Percentiles rank a stretch among this genome's conserved stretches.
Conservation (phyloP, 352 stramenopile genomes). For the Elongisporangium undulatum region DNA sequence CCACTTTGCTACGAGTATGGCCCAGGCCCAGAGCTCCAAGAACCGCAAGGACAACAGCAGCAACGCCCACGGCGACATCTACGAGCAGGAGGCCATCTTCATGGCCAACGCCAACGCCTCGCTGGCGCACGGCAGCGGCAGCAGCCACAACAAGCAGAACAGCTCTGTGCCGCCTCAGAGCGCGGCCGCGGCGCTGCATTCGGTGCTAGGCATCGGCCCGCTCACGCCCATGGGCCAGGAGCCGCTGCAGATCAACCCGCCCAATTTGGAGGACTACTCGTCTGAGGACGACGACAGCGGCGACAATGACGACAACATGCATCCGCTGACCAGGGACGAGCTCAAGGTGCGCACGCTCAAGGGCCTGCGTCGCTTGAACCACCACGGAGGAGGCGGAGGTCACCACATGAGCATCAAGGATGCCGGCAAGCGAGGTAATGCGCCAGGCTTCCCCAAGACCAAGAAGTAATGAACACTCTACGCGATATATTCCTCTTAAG, state of each 20-base stretch:
- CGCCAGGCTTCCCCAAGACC: slow-evolving; percentile 12
- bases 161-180: slow-evolving; percentile 13
- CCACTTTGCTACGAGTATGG: slow-evolving; percentile 59
- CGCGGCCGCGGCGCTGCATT: slow-evolving; percentile 35
- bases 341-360: slow-evolving; percentile 91
- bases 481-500: background rate
- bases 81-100: slow-evolving; percentile 42
- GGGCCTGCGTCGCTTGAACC: slow-evolving; percentile 59
- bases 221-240: slow-evolving; percentile 89
- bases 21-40: slow-evolving; percentile 35
- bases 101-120: slow-evolving; percentile 12
- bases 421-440: slow-evolving; percentile 24
- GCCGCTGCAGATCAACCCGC: slow-evolving; percentile 90
- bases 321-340: slow-evolving; percentile 89
- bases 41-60: slow-evolving; percentile 10
- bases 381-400: slow-evolving; percentile 14
- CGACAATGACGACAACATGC: slow-evolving; percentile 83
- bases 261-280: slow-evolving; percentile 93
- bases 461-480: slow-evolving; percentile 9
- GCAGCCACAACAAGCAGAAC: slow-evolving; percentile 3
- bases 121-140: slow-evolving; percentile 6
- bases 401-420: slow-evolving; percentile 15
- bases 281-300: slow-evolving; percentile 88
- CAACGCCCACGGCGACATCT: slow-evolving; percentile 20
- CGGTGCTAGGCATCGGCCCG: slow-evolving; percentile 78